Percentiles rank a stretch among this genome's conserved stretches.
phyloP scores from a whole-genome alignment of 768 basidiomycete species.

The Chlorophyllum brunneum region DNA sequence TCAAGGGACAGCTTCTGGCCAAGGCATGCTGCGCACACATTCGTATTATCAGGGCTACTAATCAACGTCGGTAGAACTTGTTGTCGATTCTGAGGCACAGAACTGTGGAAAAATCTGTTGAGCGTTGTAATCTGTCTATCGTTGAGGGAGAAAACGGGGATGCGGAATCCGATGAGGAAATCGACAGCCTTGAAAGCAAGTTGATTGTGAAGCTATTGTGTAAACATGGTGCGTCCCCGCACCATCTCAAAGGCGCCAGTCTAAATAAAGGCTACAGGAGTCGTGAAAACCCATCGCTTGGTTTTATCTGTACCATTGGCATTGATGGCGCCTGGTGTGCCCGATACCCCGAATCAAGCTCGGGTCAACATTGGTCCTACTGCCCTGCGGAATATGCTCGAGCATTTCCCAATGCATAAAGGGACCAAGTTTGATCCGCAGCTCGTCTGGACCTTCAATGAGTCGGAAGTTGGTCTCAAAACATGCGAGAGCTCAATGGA shows the following conservation, averaged over 20 bases:
- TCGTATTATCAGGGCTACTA: neutral
- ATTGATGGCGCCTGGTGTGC: conserved; percentile 63
- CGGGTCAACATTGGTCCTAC: conserved; percentile 68
- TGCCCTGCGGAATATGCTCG: conserved; percentile 72
- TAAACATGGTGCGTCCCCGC: conserved; percentile 62
- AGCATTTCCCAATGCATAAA: conserved; percentile 70
- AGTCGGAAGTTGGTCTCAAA: conserved; percentile 63
- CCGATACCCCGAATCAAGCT: conserved; percentile 56
- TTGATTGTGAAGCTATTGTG: conserved; percentile 73
- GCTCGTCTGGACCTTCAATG: conserved; percentile 76
- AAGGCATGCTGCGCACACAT: conserved; percentile 43
- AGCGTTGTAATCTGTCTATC: conserved; percentile 72
- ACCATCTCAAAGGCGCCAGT: neutral
- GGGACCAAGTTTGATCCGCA: conserved; percentile 70
- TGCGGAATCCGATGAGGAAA: conserved; percentile 38
- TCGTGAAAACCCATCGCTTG: conserved; percentile 78
- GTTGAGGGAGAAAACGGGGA: conserved; percentile 42
- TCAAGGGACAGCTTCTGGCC: conserved; percentile 64
- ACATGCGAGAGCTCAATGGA: conserved; percentile 67
- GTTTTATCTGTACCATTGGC: conserved; percentile 54
- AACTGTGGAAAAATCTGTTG: conserved; percentile 73
- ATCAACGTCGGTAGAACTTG: conserved; percentile 42
- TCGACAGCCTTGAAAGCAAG: conserved; percentile 66
- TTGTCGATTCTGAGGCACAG: conserved; percentile 71
- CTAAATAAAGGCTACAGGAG: conserved; percentile 44